phyloP scores from a whole-genome alignment of 768 basidiomycete genomes.

The Hygrophoropsis aurantiaca region DNA sequence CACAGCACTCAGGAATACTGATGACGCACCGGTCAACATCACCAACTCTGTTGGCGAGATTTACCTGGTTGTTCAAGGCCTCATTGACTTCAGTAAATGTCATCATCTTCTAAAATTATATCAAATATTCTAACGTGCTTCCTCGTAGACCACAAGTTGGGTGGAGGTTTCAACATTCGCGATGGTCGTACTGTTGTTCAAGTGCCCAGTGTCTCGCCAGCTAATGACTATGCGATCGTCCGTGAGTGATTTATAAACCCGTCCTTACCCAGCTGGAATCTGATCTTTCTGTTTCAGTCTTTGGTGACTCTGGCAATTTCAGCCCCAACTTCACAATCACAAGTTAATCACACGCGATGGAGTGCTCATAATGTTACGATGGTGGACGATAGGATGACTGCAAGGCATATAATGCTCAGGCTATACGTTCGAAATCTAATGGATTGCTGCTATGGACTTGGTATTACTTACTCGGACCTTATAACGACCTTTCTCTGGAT shows the following conservation, averaged over 20 bases:
- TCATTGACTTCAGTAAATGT: slow-evolving; percentile 24
- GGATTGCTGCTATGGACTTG: background rate
- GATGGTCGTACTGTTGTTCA: slow-evolving; percentile 21
- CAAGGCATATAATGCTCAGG: background rate
- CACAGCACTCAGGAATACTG: slow-evolving; percentile 28
- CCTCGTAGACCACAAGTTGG: slow-evolving; percentile 22
- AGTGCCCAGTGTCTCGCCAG: slow-evolving; percentile 28
- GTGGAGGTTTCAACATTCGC: slow-evolving; percentile 26
- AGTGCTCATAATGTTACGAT: background rate
- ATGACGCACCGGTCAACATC: slow-evolving; percentile 24
- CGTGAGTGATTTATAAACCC: slow-evolving; percentile 25
- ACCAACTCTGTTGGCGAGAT: slow-evolving; percentile 31
- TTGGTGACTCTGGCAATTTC: slow-evolving; percentile 32
- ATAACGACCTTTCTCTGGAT: background rate
- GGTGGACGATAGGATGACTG: background rate
- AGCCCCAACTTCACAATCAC: slow-evolving; percentile 28
- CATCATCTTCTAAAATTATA: background rate
- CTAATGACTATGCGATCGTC: slow-evolving; percentile 31
- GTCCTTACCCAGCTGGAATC: too few relatives aligned
- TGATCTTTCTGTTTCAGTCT: slow-evolving; percentile 22
- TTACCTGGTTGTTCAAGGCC: slow-evolving; percentile 21
- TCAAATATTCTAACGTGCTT: slow-evolving; percentile 5
- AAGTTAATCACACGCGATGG: background rate
- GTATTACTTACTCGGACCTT: background rate
- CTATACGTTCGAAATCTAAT: background rate